Percentiles rank a stretch among this genome's conserved stretches.
phyloP scores from a whole-genome alignment of 257 asterid species.

The Salvia hispanica region DNA sequence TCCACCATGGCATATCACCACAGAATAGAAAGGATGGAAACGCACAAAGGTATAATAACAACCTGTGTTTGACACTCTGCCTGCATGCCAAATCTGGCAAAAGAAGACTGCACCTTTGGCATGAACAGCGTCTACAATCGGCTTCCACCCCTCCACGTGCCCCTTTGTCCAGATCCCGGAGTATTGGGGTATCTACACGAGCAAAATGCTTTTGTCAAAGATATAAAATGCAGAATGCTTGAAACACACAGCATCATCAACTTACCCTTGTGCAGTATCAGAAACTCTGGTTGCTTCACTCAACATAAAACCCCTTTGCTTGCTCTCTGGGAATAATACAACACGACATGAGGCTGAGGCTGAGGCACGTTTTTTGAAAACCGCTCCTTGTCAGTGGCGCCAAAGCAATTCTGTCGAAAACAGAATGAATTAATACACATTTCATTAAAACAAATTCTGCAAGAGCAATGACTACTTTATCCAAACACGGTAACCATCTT shows the following conservation, averaged over 20 bases:
- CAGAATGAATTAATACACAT: neutral
- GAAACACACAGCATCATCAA: neutral
- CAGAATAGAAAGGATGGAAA: too few relatives aligned
- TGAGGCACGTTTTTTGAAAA: conserved; percentile 61
- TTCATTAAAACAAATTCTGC: too few relatives aligned
- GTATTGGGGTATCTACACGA: conserved; percentile 35
- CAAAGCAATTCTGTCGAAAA: conserved; percentile 48
- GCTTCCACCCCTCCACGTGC: conserved; percentile 44
- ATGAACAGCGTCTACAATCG: too few relatives aligned
- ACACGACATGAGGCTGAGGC: conserved; percentile 78
- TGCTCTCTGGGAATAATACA: too few relatives aligned
- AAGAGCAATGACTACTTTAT: too few relatives aligned
- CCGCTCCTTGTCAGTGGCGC: conserved; percentile 80
- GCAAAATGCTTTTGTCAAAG: neutral
- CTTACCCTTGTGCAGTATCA: conserved; percentile 62
- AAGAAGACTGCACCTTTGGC: too few relatives aligned
- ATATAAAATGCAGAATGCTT: neutral
- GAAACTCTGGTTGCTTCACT: conserved; percentile 66
- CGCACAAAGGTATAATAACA: too few relatives aligned
- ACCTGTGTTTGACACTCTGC: too few relatives aligned
- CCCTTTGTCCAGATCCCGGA: conserved; percentile 49
- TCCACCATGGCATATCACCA: too few relatives aligned
- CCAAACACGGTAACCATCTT: too few relatives aligned
- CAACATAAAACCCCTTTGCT: conserved; percentile 54
- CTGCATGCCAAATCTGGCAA: too few relatives aligned